phyloP scores from a whole-genome alignment of 176 grass and related monocot species.

The Raddia distichophylla region DNA sequence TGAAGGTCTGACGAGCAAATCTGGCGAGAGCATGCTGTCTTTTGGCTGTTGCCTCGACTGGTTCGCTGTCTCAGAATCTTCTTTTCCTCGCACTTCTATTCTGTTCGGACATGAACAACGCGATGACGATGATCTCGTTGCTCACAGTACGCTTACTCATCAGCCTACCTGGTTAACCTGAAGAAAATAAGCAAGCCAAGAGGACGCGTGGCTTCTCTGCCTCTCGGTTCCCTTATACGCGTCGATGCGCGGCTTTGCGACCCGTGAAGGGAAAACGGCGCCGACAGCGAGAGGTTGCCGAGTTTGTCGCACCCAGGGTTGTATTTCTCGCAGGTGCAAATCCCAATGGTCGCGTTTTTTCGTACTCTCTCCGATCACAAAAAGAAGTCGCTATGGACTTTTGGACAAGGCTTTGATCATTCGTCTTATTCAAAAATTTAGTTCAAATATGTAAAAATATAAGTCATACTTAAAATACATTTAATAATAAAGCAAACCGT shows the following conservation, averaged over 20 bases:
- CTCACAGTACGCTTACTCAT: neutral
- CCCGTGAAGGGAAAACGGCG: neutral
- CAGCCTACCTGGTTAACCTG: neutral
- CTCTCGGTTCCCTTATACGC: conserved; percentile 25
- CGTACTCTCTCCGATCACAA: too few relatives aligned
- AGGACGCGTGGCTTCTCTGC: neutral
- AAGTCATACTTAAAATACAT: too few relatives aligned
- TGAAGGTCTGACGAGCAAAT: neutral
- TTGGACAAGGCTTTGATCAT: too few relatives aligned
- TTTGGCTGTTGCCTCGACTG: neutral
- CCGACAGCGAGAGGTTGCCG: neutral
- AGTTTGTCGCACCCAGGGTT: neutral
- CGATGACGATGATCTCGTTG: neutral
- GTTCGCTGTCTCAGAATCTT: conserved; percentile 12
- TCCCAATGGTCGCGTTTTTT: too few relatives aligned
- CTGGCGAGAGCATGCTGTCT: neutral
- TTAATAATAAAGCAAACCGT: too few relatives aligned
- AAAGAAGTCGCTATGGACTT: too few relatives aligned
- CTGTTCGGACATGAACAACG: neutral
- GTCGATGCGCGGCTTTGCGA: neutral
- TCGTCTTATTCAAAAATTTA: too few relatives aligned
- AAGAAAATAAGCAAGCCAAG: conserved; percentile 15
- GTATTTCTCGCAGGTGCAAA: too few relatives aligned
- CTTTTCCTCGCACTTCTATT: neutral
- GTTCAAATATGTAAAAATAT: too few relatives aligned